These are phyloP conservation scores for Sextonia rubra DNA, from an alignment of 164 flowering plant genomes.

Conservation along the genomic window DNA sequence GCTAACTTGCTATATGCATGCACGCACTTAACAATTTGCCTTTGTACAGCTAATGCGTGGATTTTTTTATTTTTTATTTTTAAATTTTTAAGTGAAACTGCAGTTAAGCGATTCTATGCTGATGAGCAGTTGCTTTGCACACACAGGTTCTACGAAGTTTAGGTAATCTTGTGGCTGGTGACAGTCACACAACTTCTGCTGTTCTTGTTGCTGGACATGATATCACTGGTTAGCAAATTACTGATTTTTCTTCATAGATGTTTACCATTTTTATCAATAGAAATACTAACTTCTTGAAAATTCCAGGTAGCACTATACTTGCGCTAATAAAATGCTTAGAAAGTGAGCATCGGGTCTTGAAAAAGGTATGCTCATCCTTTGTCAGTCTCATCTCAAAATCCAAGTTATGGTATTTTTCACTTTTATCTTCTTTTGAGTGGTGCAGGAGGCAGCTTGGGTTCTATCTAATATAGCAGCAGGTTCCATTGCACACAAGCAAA, in stretches of 20 bases:
- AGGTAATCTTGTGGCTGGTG: conserved; percentile 91
- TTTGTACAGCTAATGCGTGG: neutral
- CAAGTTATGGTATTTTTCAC: neutral
- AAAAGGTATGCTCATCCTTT: conserved; percentile 51
- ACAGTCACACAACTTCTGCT: conserved; percentile 38
- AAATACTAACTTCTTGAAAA: conserved; percentile 7
- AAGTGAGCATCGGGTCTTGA: conserved; percentile 89
- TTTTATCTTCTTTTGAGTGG: conserved; percentile 1
- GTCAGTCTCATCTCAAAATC: neutral
- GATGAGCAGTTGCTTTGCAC: neutral
- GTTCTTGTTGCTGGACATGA: conserved; percentile 62
- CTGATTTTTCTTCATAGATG: neutral
- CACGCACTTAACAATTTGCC: neutral
- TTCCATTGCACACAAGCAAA: conserved; percentile 71
- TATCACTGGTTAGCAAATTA: conserved; percentile 52
- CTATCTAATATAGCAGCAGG: conserved; percentile 94
- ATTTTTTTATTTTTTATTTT: no score
- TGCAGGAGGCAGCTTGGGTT: conserved; percentile 97
- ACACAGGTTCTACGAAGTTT: conserved; percentile 76
- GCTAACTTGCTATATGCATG: neutral
- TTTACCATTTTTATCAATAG: neutral
- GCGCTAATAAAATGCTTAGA: conserved; percentile 72
- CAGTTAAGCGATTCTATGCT: conserved; percentile 2
- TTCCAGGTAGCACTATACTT: conserved; percentile 51
- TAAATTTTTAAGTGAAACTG: no score